These are phyloP conservation scores for Phytophthora kernoviae DNA, from an alignment of 352 stramenopile genomes.

Conservation along the genomic window DNA sequence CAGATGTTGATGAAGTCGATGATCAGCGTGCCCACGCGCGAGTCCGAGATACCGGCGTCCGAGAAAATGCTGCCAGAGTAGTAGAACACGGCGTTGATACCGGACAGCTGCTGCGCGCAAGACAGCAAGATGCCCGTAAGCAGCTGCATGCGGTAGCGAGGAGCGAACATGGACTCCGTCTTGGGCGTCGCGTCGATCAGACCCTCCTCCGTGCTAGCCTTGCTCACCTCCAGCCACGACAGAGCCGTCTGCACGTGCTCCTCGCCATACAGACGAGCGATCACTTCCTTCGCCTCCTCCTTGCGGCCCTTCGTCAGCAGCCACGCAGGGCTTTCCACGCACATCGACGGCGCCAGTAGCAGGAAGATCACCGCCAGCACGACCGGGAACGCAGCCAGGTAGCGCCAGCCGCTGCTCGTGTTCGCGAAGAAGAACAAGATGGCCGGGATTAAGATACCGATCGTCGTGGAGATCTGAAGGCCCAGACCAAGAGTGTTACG, in stretches of 20 bases:
- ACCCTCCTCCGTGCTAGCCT: constrained; percentile 4
- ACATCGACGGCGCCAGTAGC: constrained; percentile 9
- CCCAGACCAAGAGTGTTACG: constrained; percentile 4
- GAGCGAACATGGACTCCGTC: constrained; percentile 15
- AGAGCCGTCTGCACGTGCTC: constrained; percentile 20
- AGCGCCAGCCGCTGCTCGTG: constrained; percentile 14
- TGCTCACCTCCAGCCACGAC: constrained; percentile 11
- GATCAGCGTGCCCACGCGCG: constrained; percentile 22
- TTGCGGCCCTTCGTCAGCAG: constrained; percentile 24
- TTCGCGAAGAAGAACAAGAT: constrained; percentile 17
- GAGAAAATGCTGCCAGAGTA: constrained; percentile 14
- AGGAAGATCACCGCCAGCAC: constrained; percentile 13
- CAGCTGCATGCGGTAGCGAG: constrained; percentile 36
- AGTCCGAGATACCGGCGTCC: constrained; percentile 28
- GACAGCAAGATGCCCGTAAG: constrained; percentile 50
- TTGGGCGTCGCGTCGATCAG: neutral
- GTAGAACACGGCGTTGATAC: constrained; percentile 2
- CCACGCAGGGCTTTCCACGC: constrained; percentile 15
- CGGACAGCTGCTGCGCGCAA: constrained; percentile 20
- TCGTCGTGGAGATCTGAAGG: constrained; percentile 11
- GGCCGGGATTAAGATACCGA: constrained; percentile 3
- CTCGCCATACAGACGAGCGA: constrained; percentile 28
- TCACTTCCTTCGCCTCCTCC: constrained; percentile 16
- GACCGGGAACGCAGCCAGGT: constrained; percentile 12
- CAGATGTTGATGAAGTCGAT: constrained; percentile 35